phyloP scores from a whole-genome alignment of 2,329 filamentous ascomycete genomes.

The Triangularia setosa region DNA sequence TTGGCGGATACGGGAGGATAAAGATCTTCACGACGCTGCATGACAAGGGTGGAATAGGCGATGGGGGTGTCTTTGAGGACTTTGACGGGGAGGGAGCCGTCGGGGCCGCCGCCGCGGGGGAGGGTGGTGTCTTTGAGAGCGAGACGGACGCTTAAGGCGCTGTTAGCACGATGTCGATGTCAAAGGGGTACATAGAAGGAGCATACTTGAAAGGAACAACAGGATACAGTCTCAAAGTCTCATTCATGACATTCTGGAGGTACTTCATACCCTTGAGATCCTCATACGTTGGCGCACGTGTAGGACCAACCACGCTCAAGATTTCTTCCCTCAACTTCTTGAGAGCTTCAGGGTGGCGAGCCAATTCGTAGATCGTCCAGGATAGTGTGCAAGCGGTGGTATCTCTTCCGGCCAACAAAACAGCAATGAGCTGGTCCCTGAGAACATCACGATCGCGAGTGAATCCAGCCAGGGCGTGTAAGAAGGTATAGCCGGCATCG shows the following conservation, averaged over 20 bases:
- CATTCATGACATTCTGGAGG: slow-evolving; percentile 68
- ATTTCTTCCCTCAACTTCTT: slow-evolving; percentile 71
- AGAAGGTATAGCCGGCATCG: slow-evolving; percentile 73
- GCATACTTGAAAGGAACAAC: slow-evolving; percentile 67
- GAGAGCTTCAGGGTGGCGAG: slow-evolving; percentile 64
- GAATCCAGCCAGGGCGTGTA: slow-evolving; percentile 78
- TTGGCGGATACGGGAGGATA: slow-evolving; percentile 50
- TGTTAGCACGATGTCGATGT: neutral
- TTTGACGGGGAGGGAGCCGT: slow-evolving; percentile 58
- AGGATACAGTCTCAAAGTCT: slow-evolving; percentile 74
- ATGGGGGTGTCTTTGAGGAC: slow-evolving; percentile 63
- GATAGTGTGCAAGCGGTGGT: slow-evolving; percentile 80
- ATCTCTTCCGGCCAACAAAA: slow-evolving; percentile 81
- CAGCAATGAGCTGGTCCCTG: slow-evolving; percentile 77
- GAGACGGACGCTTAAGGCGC: slow-evolving; percentile 52
- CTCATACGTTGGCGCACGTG: slow-evolving; percentile 64
- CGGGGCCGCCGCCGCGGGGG: slow-evolving; percentile 64
- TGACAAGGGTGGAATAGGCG: slow-evolving; percentile 62
- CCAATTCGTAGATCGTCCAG: slow-evolving; percentile 80
- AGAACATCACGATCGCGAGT: slow-evolving; percentile 69
- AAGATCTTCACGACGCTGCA: slow-evolving; percentile 67
- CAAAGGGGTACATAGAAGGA: neutral
- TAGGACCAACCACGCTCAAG: slow-evolving; percentile 58
- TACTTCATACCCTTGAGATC: slow-evolving; percentile 88
- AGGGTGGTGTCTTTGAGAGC: slow-evolving; percentile 71